These are phyloP conservation scores for Mycena pura DNA, from an alignment of 768 basidiomycete genomes.

Conservation along the genomic window DNA sequence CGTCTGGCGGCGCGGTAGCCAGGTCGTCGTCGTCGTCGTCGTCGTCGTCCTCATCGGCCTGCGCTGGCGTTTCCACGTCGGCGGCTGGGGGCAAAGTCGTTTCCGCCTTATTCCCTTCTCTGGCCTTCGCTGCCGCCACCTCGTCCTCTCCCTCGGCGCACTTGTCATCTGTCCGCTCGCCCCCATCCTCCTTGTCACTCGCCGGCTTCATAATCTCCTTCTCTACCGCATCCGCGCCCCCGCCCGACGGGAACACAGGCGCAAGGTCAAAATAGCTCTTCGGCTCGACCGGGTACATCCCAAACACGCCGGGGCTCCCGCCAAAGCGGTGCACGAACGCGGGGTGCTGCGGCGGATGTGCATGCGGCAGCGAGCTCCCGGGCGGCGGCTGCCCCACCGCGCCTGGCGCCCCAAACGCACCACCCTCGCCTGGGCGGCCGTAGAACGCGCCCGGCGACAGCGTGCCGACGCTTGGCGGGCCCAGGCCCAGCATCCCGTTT, in stretches of 20 bases:
- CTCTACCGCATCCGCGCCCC: not conserved
- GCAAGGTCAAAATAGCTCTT: conserved; percentile 28
- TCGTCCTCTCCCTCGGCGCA: not conserved
- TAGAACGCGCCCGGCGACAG: conserved; percentile 83
- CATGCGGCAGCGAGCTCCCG: not conserved
- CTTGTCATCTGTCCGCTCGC: not conserved
- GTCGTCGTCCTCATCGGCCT: not conserved
- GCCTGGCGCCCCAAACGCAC: conserved; percentile 60
- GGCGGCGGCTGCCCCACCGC: conserved; percentile 20
- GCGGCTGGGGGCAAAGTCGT: not conserved
- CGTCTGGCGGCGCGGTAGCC: no score
- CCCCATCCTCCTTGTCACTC: not conserved
- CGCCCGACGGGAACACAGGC: not conserved
- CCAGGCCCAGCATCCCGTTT: not conserved
- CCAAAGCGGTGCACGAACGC: conserved; percentile 11
- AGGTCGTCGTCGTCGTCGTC: no score
- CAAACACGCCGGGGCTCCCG: conserved; percentile 28
- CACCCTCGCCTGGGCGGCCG: conserved; percentile 56
- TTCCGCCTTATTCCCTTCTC: not conserved
- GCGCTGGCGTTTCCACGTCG: not conserved
- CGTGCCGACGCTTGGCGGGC: conserved; percentile 32
- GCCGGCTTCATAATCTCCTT: conserved; percentile 13
- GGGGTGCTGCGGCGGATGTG: conserved; percentile 6
- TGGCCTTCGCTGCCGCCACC: not conserved
- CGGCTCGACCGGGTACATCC: conserved; percentile 25